These are phyloP conservation scores for Skeletonema costatum DNA, from an alignment of 108 stramenopile species.

Conservation along the genomic window DNA sequence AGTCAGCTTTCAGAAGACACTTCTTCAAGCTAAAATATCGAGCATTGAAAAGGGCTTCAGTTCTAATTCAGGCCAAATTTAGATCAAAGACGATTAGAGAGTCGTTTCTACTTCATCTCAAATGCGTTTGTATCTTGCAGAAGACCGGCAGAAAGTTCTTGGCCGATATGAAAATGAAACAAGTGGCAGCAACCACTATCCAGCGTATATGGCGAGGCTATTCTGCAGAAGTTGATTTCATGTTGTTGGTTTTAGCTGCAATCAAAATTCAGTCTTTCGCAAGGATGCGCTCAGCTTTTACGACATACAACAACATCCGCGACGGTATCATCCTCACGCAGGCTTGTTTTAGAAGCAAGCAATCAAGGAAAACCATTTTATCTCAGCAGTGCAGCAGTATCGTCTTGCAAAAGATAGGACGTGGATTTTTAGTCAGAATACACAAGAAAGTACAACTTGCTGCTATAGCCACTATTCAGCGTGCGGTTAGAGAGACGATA, in stretches of 20 bases:
- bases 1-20: slow-evolving; percentile 13
- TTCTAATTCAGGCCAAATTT: slow-evolving; percentile 3
- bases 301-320: not conserved
- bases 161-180: not conserved
- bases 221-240: slow-evolving; percentile 54
- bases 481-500: not conserved
- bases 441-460: not conserved
- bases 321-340: slow-evolving; percentile 19
- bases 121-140: not conserved
- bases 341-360: slow-evolving; percentile 20
- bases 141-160: not conserved
- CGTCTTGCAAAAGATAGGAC: not conserved
- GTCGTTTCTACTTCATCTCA: not conserved
- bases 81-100: slow-evolving; percentile 9
- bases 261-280: slow-evolving; percentile 55
- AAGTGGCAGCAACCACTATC: slow-evolving; percentile 26
- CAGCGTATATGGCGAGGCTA: slow-evolving; percentile 67
- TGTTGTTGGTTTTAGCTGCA: slow-evolving; percentile 42
- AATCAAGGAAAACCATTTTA: not conserved
- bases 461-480: slow-evolving; percentile 5
- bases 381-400: not conserved
- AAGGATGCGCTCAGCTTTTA: slow-evolving; percentile 11
- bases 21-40: not conserved
- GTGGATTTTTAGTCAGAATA: slow-evolving; percentile 7
- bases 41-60: not conserved